Conservation (phyloP, 148 eudicot species). For the Chenopodium suecicum region DNA sequence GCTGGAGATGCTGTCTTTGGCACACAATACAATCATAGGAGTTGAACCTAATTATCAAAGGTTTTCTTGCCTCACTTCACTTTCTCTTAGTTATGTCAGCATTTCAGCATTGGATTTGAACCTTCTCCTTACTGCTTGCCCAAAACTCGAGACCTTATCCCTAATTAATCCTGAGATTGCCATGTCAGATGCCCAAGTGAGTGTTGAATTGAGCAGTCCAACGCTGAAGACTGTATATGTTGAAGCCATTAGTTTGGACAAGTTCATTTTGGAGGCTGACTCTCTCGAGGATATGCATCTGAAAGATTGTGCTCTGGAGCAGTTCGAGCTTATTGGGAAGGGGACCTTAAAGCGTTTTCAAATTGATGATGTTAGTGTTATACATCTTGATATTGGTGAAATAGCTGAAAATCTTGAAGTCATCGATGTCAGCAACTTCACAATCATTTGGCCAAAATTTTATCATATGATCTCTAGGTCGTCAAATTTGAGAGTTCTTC, state of each 20-base stretch:
- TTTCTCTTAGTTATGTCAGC: constrained; percentile 74
- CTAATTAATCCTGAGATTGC: constrained; percentile 69
- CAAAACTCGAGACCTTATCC: constrained; percentile 55
- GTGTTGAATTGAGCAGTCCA: constrained; percentile 59
- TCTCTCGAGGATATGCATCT: constrained; percentile 75
- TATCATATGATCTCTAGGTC: constrained; percentile 73
- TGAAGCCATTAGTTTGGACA: constrained; percentile 83
- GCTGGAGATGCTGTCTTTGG: constrained; percentile 64
- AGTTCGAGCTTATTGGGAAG: constrained; percentile 73
- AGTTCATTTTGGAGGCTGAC: constrained; percentile 80
- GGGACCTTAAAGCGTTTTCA: constrained; percentile 61
- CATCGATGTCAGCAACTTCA: constrained; percentile 84
- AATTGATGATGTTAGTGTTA: constrained; percentile 86
- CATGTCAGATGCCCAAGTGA: constrained; percentile 73
- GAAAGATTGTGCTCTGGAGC: constrained; percentile 80
- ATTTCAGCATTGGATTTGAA: constrained; percentile 83
- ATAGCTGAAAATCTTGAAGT: constrained; percentile 73
- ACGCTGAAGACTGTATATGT: constrained; percentile 69
- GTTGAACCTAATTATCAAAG: constrained; percentile 84
- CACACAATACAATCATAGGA: constrained; percentile 67
- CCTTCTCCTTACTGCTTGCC: constrained; percentile 74
- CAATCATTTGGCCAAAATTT: constrained; percentile 85
- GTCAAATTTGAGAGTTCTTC: constrained; percentile 65
- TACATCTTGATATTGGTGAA: constrained; percentile 86
- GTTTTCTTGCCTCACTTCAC: constrained; percentile 65